Percentiles rank a stretch among this genome's conserved stretches.
Evolutionary conservation across 2,329 filamentous ascomycete genomes (phyloP).

Genomic region (Alternaria gaisen): DNA sequence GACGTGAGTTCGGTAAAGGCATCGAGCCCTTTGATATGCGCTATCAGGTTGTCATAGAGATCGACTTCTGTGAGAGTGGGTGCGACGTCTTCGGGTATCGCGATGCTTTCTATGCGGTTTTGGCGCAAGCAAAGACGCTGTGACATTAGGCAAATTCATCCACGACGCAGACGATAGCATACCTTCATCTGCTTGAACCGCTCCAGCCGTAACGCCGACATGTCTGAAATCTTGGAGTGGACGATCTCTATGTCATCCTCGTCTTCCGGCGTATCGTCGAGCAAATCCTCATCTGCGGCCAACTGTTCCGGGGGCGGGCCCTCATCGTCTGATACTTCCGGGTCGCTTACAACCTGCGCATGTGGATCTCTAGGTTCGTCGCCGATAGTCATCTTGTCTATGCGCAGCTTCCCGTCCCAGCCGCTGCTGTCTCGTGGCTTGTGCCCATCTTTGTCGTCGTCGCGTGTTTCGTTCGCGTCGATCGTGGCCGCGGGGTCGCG

Average conservation of each 20-base stretch:
- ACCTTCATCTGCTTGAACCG: slow-evolving; percentile 79
- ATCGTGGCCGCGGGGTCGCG: slow-evolving; percentile 37
- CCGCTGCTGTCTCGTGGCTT: slow-evolving; percentile 60
- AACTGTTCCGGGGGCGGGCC: slow-evolving; percentile 48
- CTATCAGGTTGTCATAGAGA: slow-evolving; percentile 94
- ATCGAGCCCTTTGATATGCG: slow-evolving; percentile 85
- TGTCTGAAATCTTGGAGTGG: slow-evolving; percentile 84
- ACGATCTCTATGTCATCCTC: slow-evolving; percentile 77
- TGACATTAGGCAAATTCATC: slow-evolving; percentile 17
- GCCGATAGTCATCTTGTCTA: slow-evolving; percentile 69
- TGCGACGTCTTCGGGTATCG: slow-evolving; percentile 73
- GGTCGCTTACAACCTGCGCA: slow-evolving; percentile 73
- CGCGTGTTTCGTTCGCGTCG: slow-evolving; percentile 25
- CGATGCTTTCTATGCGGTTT: slow-evolving; percentile 84
- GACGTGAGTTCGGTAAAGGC: slow-evolving; percentile 76
- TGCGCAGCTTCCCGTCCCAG: slow-evolving; percentile 84
- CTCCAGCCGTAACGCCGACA: slow-evolving; percentile 79
- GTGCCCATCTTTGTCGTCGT: slow-evolving; percentile 38
- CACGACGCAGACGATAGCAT: slow-evolving; percentile 16
- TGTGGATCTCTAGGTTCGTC: slow-evolving; percentile 61
- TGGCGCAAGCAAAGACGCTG: slow-evolving; percentile 87
- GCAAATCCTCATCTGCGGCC: slow-evolving; percentile 59
- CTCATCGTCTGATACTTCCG: slow-evolving; percentile 80
- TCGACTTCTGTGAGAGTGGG: slow-evolving; percentile 82
- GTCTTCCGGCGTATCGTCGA: slow-evolving; percentile 66